Evolutionary conservation across 108 stramenopile genomes (phyloP), one percentile per base, ranked within the genome.

Genomic region (Cyclostephanos tholiformis): DNA sequence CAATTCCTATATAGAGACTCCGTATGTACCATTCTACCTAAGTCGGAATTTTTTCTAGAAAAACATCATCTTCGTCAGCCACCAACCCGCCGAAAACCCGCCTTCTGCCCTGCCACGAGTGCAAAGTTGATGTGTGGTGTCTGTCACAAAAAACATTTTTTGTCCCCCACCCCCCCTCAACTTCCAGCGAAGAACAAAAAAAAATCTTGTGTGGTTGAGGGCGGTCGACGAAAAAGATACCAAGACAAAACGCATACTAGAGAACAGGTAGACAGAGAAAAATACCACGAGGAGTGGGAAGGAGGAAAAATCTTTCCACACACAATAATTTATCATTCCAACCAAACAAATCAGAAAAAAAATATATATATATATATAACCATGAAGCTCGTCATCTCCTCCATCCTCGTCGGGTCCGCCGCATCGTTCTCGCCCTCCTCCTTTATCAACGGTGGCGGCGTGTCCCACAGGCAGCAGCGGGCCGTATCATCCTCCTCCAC

Each of bases 371-470:
- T 23, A 9, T 0, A 29, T 58, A 29, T 29, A 2, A 58, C 25
- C 57, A 58, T 60, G 59, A 60, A 60, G 59, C 59, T 60, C 59
- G 59, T 32, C 59, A 17, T 60, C 30, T 29, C 59, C 35, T 60
- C 59, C 59, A 27, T 60, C 59, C 27, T 60, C 35, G 59, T 60
- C 59, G 30, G 59, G n/a, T 60, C 59, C 30, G 59, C 35, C 17
- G 59, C 59, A 6, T 29, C 88, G 44, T 88, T 85, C 84, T 64
- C 84, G 19, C 82, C 82, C 43, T 80, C 83, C 55, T 84, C 89
- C 61, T 86, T 89, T 80, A 67, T 63, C 58, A 74, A 76, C 36
- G 59, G 57, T 25, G 56, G 57, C 9, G 53, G 53, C 53, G 53
- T 55, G 23, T 74, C 76, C 63, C 86, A 77, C 64, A 69, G 25